Conservation (phyloP, 345 rosid species). For the Eucalyptus victrix region DNA sequence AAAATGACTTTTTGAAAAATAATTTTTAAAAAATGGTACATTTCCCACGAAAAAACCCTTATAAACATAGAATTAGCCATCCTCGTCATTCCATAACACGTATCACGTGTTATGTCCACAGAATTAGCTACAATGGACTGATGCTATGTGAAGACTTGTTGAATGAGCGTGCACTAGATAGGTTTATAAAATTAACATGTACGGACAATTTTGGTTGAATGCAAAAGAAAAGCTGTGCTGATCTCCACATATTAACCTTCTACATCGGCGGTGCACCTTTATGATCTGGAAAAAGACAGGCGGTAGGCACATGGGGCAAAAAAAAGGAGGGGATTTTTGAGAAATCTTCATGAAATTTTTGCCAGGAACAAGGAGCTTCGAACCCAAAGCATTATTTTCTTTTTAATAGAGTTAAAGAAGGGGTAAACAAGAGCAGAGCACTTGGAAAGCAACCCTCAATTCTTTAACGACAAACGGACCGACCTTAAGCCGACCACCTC, state of each 20-base stretch:
- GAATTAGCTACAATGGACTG: not conserved
- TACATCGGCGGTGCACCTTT: not conserved
- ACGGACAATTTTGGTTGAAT: not conserved
- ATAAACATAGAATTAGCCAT: not conserved
- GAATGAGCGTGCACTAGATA: not conserved
- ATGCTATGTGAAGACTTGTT: not conserved
- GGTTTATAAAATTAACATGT: not conserved
- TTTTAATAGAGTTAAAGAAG: not conserved
- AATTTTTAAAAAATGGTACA: too few relatives aligned
- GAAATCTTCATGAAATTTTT: not conserved
- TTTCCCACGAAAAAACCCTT: not conserved
- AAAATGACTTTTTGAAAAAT: too few relatives aligned
- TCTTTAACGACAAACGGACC: not conserved
- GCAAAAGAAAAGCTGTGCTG: not conserved
- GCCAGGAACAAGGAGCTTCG: not conserved
- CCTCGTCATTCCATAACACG: not conserved
- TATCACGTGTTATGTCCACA: not conserved
- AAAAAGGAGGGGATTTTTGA: not conserved
- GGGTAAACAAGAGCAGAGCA: not conserved
- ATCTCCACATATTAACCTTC: not conserved
- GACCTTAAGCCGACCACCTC: not conserved
- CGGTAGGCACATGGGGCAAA: not conserved
- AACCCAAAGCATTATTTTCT: not conserved
- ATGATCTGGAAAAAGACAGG: not conserved
- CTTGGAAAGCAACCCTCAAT: not conserved